A percentile compares a stretch with the other conserved stretches of the same genome.
phyloP scores from a whole-genome alignment of 2,329 filamentous ascomycete species.

The Shiraia sp. region DNA sequence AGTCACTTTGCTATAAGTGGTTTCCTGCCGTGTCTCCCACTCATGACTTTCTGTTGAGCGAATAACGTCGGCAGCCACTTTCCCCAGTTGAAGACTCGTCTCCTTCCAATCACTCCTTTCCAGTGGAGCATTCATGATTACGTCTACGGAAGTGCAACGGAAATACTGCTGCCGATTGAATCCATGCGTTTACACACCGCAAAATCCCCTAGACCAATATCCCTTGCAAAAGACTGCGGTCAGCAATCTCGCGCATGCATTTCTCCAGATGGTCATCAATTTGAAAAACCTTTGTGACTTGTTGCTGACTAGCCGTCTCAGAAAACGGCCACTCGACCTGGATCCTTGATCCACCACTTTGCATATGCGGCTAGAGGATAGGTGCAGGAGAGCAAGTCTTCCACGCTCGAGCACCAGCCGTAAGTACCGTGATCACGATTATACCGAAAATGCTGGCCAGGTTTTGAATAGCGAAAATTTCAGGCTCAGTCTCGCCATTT shows the following conservation, averaged over 20 bases:
- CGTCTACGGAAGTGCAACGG: neutral
- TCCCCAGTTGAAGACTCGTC: too few species aligned
- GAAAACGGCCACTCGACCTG: conserved; percentile 20
- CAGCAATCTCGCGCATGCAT: neutral
- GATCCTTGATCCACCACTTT: conserved; percentile 32
- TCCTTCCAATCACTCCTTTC: too few species aligned
- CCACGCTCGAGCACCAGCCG: conserved; percentile 28
- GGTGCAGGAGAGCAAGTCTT: conserved; percentile 36
- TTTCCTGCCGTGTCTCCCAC: too few species aligned
- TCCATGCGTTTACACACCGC: too few species aligned
- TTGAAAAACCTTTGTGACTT: conserved; percentile 17
- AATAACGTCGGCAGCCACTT: too few species aligned
- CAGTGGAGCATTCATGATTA: conserved; percentile 2
- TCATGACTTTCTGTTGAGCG: too few species aligned
- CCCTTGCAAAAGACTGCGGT: neutral
- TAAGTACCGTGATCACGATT: conserved; percentile 24
- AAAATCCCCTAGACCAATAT: neutral
- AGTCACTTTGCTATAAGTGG: too few species aligned
- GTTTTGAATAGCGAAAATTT: conserved; percentile 13
- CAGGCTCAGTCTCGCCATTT: conserved; percentile 15
- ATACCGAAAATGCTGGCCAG: conserved; percentile 5
- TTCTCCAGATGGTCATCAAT: conserved; percentile 10
- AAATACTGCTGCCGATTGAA: too few species aligned
- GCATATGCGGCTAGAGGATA: conserved; percentile 45
- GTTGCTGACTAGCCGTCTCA: conserved; percentile 21